Conservation (phyloP, 208 protist species). For the Wallacemonas sp. region DNA sequence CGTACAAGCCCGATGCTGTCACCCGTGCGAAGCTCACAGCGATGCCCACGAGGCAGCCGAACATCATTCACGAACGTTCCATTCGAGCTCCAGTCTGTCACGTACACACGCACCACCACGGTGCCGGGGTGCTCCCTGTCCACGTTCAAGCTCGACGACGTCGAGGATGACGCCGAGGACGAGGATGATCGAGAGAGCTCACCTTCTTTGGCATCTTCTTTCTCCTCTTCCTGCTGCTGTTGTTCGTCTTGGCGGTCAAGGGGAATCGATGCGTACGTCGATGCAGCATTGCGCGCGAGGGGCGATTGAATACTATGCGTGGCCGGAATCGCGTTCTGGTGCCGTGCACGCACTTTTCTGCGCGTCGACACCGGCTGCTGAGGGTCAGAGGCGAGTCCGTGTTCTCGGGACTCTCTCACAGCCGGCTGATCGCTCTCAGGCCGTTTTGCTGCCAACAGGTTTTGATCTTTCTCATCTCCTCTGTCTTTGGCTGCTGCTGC, state of each 20-base stretch:
- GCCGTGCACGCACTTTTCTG: not conserved
- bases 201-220: not conserved
- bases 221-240: not conserved
- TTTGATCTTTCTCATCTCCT: no score
- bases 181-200: not conserved
- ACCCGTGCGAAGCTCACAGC: conserved; percentile 47
- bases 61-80: conserved; percentile 80
- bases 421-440: no score
- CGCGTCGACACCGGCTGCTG: no score
- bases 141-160: not conserved
- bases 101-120: conserved; percentile 30
- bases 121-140: not conserved
- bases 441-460: no score
- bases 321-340: not conserved
- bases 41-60: conserved; percentile 40
- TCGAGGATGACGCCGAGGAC: not conserved
- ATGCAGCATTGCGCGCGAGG: not conserved
- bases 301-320: not conserved
- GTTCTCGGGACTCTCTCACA: no score
- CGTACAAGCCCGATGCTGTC: conserved; percentile 67
- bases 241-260: not conserved
- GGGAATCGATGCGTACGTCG: not conserved
- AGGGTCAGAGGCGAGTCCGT: no score
- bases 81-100: conserved; percentile 71
- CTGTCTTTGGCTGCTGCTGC: no score